A percentile compares a stretch with the other conserved stretches of the same genome.
phyloP scores from a whole-genome alignment of 345 rosid species.

The Syzygium aqueum region DNA sequence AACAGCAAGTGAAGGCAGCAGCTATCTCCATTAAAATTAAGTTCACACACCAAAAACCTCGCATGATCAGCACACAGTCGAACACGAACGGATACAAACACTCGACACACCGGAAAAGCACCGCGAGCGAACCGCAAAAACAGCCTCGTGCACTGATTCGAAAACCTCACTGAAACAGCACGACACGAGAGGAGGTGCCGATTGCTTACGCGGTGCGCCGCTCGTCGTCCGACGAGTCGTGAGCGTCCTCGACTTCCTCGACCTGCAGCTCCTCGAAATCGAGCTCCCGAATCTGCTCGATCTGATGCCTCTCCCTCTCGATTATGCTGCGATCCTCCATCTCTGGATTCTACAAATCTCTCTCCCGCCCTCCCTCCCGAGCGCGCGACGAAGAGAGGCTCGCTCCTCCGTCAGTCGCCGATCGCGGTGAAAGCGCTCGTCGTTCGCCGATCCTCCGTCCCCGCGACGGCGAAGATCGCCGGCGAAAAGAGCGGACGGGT shows the following conservation, averaged over 20 bases:
- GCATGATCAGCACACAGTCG: background rate
- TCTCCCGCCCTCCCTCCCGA: background rate
- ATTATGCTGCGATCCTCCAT: conserved; percentile 31
- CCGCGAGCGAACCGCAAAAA: background rate
- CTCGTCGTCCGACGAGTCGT: conserved; percentile 24
- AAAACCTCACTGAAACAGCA: background rate
- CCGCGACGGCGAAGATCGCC: background rate
- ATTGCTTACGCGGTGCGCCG: conserved; percentile 17
- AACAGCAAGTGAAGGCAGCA: background rate
- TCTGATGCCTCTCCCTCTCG: conserved; percentile 78
- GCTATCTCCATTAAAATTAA: background rate
- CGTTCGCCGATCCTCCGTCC: background rate
- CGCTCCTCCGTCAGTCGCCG: background rate
- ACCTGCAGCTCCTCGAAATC: conserved; percentile 79
- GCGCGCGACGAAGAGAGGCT: background rate
- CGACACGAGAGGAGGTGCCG: background rate
- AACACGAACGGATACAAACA: background rate
- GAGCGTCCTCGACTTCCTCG: conserved; percentile 67
- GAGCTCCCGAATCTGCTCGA: conserved; percentile 81
- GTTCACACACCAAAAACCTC: background rate
- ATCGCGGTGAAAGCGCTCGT: background rate
- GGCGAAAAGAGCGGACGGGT: background rate
- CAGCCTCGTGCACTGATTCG: background rate
- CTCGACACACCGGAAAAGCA: background rate
- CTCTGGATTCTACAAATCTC: background rate